Base-by-base conservation (phyloP, 768 basidiomycete species). In the Asterophora lycoperdoides region DNA sequence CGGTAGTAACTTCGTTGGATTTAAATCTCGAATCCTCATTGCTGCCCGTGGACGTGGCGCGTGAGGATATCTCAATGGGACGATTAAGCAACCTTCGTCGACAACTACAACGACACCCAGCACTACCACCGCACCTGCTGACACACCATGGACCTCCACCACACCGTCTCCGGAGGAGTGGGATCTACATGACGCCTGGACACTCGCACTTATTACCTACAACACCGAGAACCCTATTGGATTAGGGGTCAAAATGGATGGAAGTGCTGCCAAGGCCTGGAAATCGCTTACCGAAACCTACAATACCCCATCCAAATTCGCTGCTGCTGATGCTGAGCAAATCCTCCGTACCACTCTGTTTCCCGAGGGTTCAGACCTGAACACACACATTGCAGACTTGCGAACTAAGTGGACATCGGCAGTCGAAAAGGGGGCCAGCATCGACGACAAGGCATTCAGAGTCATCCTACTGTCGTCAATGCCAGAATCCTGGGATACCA, bases 401-500 rank as follows among this genome's bases (percentile, higher is more conserved):
- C 39, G 40, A 4, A 47, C 30, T 4, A 60, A 62, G 33, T 55
- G 54, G 51, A 44, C 34, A 2, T 20, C 14, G 0, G 57, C 55
- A 18, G 59, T 52, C 10, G 43, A 56, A 7, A 47, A 51, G n/a
- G 55, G 64, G 0, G 41, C 56, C 0, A 32, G 34, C 0, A 51
- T 62, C 15, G 19, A 15, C 3, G 56, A 64, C 34, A 10, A 32
- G 10, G 35, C 46, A 1, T 64, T 62, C 46, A n/a, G n/a, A n/a
- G n/a, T n/a, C n/a, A n/a, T n/a, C 37, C 51, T 8, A n/a, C 48
- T 15, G 60, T 60, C 20, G 40, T 60, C 60, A 11, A 49, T 64
- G 1, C 59, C 61, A 5, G 38, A 54, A 19, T 57, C 58, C 7
- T 65, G 60, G 56, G 51, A 61, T 30, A 38, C 28, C 19, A 39